These are phyloP conservation scores for Lipomyces sp. DNA, from an alignment of 805 yeast genomes.

Conservation along the genomic window DNA sequence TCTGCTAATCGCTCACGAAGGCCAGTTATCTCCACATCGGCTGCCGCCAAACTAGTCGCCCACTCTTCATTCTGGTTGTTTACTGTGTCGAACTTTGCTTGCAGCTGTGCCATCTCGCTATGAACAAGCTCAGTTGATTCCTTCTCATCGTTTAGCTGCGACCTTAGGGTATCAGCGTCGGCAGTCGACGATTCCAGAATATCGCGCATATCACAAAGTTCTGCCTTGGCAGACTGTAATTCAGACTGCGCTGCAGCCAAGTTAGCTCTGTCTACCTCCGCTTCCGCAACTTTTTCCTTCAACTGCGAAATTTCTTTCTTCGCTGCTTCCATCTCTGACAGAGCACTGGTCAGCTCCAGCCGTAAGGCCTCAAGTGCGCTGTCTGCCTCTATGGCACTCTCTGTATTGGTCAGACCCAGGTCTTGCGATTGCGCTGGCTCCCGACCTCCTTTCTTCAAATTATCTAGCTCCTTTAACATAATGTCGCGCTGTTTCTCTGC, in stretches of 20 bases:
- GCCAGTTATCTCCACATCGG: background rate
- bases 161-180: background rate
- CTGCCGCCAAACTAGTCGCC: background rate
- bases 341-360: background rate
- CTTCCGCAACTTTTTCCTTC: background rate
- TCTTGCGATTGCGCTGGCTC: background rate
- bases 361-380: background rate
- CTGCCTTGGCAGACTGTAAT: constrained; percentile 15
- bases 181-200: background rate
- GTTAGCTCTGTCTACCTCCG: constrained; percentile 4
- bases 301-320: background rate
- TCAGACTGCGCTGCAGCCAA: constrained; percentile 12
- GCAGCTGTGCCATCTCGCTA: constrained; percentile 23
- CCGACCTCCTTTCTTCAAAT: constrained; percentile 10
- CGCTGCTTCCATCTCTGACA: background rate
- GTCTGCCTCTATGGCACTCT: background rate
- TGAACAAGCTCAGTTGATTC: background rate
- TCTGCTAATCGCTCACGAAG: background rate
- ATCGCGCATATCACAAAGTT: constrained; percentile 27
- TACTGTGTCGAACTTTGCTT: constrained; percentile 27
- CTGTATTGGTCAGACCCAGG: background rate
- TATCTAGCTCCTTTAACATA: constrained; percentile 19
- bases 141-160: constrained; percentile 1
- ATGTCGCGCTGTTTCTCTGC: constrained; percentile 27
- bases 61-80: constrained; percentile 5